Evolutionary conservation across 2,329 filamentous ascomycete species (phyloP).

Genomic region (Teratosphaeria zuluensis): DNA sequence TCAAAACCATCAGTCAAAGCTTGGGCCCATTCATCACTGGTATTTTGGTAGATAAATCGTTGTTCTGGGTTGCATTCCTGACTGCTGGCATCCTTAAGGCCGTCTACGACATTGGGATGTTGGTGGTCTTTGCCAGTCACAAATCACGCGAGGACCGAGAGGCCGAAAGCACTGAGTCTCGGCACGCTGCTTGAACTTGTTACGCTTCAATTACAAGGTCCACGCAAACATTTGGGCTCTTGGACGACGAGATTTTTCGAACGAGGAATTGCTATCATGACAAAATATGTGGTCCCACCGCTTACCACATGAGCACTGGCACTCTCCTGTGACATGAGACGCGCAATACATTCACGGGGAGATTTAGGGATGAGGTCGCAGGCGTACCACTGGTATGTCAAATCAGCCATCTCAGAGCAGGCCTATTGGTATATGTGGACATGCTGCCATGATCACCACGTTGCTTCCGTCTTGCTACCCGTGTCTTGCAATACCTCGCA

Average conservation of each 20-base stretch:
- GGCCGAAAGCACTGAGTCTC: neutral
- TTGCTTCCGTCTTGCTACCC: neutral
- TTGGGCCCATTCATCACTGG: conserved; percentile 56
- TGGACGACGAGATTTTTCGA: too few relatives aligned
- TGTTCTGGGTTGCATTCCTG: conserved; percentile 55
- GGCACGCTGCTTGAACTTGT: neutral
- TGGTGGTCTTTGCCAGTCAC: conserved; percentile 17
- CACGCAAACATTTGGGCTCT: too few relatives aligned
- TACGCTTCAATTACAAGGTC: too few relatives aligned
- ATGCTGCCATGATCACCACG: neutral
- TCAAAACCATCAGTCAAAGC: conserved; percentile 56
- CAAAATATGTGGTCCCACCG: too few relatives aligned
- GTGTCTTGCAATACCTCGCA: neutral
- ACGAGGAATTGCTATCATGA: too few relatives aligned
- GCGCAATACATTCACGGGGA: neutral
- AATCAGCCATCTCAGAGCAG: neutral
- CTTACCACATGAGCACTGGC: too few relatives aligned
- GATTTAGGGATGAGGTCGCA: neutral
- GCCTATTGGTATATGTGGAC: neutral
- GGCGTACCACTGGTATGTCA: neutral
- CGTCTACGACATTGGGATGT: conserved; percentile 31
- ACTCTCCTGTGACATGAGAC: neutral
- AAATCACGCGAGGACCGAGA: neutral
- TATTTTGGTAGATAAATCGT: conserved; percentile 44
- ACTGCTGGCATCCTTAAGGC: conserved; percentile 55